Conservation (phyloP, 306 rosid genomes). For the Glycyrrhiza uralensis region DNA sequence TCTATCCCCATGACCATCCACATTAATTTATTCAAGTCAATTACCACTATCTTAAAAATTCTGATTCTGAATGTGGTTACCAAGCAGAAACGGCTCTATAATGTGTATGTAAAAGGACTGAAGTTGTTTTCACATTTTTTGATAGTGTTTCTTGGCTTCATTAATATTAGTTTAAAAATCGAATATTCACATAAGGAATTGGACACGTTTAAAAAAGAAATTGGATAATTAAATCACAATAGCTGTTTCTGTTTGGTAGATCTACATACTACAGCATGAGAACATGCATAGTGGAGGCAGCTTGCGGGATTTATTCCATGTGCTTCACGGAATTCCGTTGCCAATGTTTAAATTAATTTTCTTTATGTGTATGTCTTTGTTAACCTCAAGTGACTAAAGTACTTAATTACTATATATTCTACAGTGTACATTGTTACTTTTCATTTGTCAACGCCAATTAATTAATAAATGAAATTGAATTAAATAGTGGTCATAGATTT, state of each 20-base stretch:
- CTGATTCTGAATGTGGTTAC: neutral
- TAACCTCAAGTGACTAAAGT: neutral
- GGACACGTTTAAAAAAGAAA: conserved; percentile 8
- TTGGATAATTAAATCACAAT: neutral
- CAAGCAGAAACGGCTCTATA: neutral
- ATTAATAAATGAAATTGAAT: neutral
- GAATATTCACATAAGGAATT: neutral
- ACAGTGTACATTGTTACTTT: neutral
- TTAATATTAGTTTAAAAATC: conserved; percentile 4
- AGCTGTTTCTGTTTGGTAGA: conserved; percentile 30
- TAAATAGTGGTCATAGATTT: neutral
- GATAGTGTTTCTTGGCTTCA: neutral
- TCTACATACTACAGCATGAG: conserved; percentile 33
- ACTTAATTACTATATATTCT: neutral
- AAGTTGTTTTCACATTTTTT: neutral
- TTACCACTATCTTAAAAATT: neutral
- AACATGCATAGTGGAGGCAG: conserved; percentile 50
- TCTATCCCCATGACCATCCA: neutral
- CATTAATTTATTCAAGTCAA: neutral
- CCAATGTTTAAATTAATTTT: neutral
- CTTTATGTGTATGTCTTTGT: neutral
- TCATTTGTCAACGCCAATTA: conserved; percentile 22
- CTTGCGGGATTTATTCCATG: conserved; percentile 34
- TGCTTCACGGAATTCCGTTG: conserved; percentile 27
- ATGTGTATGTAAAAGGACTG: neutral